Base-by-base conservation (phyloP, 345 rosid genomes). In the Clausena lansium region DNA sequence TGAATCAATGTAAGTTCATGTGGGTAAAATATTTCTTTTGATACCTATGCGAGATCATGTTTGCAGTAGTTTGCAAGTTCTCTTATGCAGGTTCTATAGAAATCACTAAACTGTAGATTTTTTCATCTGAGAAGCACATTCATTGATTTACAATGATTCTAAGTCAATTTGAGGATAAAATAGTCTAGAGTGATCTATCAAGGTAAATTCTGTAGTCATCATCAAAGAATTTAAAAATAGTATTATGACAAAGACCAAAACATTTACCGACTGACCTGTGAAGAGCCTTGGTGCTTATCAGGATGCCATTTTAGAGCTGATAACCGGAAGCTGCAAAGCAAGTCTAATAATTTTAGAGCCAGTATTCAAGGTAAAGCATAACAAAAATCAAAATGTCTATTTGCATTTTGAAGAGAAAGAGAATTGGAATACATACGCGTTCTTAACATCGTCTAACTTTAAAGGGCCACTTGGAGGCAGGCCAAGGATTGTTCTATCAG, bases 251-350 rank as follows among this genome's bases (percentile, higher is more conserved):
- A 30, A 28, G 71, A 36, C 57, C 64, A 79, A 33, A 70, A 63
- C 24, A 67, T 35, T 71, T 6, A 68, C 67, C 33, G 14, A 65
- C 84, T 61, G 50, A 93, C 94, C 93, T 89, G 90, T 59, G 89
- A 85, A 83, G 92, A 79, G 55, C 93, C 97, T 70, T 89, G 94
- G 78, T 91, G 93, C 85, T 84, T 94, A 83, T 94, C 97, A 7
- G 99, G 99, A 86, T 96, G 99, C 97, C 99, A 94, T 80, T 89
- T 96, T 71, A 92, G 81, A 76, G 99, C 98, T 11, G 93, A 77
- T 33, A 79, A 32, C 17, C 91, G 93, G 62, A 90, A 95, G 14
- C 98, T 95, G 91, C 81, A 85, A 76, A 35, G n/a, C n/a, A 75
- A 77, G 13, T 19, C 28, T 20, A 57, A 73, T 5, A 50, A 32